phyloP scores from a whole-genome alignment of 2,329 filamentous ascomycete genomes.

The Botrytis medusae region DNA sequence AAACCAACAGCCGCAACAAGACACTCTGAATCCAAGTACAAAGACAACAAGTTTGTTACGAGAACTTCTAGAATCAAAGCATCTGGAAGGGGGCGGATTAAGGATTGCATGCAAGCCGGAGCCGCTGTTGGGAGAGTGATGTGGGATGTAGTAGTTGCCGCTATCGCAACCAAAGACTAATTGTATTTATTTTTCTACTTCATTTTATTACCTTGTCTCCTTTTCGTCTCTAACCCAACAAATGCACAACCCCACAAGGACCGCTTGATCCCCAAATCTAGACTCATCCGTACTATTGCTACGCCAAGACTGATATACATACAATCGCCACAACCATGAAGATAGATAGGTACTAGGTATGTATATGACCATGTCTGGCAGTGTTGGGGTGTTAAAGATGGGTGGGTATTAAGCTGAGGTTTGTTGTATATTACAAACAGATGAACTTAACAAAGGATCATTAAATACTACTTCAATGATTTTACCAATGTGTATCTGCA shows the following conservation, averaged over 20 bases:
- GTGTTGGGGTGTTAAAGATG: no score
- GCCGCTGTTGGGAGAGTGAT: neutral
- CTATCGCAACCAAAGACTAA: neutral
- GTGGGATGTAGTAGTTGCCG: fast-evolving
- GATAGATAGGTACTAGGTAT: neutral
- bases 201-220: neutral
- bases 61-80: neutral
- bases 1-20: neutral
- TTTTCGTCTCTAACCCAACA: neutral
- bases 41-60: neutral
- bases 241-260: neutral
- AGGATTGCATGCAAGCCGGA: neutral
- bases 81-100: neutral
- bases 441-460: neutral
- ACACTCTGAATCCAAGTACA: fast-evolving
- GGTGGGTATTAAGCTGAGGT: neutral
- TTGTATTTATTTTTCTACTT: neutral
- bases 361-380: neutral
- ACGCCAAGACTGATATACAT: neutral
- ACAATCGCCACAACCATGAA: neutral
- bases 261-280: neutral
- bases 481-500: neutral
- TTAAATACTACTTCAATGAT: neutral
- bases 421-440: neutral
- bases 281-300: neutral